These are phyloP conservation scores for Termitomyces sp. DNA, from an alignment of 768 basidiomycete species.

Conservation along the genomic window DNA sequence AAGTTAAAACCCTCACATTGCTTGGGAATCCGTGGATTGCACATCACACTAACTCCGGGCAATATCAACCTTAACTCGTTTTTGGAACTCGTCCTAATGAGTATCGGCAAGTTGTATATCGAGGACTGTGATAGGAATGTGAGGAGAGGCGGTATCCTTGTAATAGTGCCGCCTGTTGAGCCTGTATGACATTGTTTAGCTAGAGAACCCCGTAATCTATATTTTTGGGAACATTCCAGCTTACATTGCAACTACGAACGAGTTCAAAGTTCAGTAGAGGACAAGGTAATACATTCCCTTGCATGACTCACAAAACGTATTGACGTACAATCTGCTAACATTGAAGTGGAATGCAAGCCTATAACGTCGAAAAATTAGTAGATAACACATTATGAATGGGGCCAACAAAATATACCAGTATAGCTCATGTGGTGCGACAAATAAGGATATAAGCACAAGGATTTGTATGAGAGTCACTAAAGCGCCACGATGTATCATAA, in stretches of 20 bases:
- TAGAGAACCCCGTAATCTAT: background rate
- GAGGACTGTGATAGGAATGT: too few relatives aligned
- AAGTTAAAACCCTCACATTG: too few relatives aligned
- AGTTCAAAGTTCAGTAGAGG: background rate
- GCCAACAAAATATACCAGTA: conserved; percentile 27
- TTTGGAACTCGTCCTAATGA: too few relatives aligned
- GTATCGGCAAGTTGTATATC: too few relatives aligned
- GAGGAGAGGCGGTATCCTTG: too few relatives aligned
- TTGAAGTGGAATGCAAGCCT: conserved; percentile 47
- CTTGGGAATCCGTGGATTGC: too few relatives aligned
- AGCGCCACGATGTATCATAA: conserved; percentile 37
- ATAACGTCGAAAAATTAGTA: background rate
- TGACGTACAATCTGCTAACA: conserved; percentile 44
- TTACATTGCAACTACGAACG: conserved; percentile 28
- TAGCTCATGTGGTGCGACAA: conserved; percentile 27
- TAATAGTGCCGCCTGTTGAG: conserved; percentile 18
- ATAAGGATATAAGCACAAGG: conserved; percentile 37
- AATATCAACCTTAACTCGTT: too few relatives aligned
- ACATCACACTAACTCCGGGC: too few relatives aligned
- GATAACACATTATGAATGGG: background rate
- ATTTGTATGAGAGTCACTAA: conserved; percentile 41
- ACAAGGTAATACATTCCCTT: conserved; percentile 15
- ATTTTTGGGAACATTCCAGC: background rate
- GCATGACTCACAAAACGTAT: conserved; percentile 41
- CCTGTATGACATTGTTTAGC: conserved; percentile 8